A percentile compares a stretch with the other conserved stretches of the same genome.
These are phyloP conservation scores for Dendrobium officinale DNA, from an alignment of 106 monocot species.

Conservation along the genomic window DNA sequence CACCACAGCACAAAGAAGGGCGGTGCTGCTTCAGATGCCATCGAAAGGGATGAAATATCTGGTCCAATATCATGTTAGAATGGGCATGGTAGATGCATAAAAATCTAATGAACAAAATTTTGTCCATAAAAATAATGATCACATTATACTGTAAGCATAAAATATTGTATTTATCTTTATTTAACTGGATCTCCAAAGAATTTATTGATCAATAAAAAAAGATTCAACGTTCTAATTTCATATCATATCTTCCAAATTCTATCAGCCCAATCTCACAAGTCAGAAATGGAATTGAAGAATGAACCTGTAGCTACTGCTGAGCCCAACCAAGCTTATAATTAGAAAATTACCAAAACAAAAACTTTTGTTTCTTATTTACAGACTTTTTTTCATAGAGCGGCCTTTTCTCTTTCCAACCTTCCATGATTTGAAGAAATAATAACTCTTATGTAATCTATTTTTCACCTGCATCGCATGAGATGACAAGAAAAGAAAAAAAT, in stretches of 20 bases:
- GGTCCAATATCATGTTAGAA: too few relatives aligned
- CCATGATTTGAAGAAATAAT: neutral
- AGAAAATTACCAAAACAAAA: neutral
- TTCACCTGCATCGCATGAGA: neutral
- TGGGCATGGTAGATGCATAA: too few relatives aligned
- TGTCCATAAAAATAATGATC: too few relatives aligned
- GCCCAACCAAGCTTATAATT: constrained; percentile 1
- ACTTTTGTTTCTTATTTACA: neutral
- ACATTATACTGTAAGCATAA: too few relatives aligned
- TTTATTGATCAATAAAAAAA: neutral
- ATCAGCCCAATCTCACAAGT: neutral
- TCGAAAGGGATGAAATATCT: too few relatives aligned
- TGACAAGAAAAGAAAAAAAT: neutral
- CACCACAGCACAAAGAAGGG: too few relatives aligned
- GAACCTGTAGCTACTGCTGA: neutral
- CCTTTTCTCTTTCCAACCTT: neutral
- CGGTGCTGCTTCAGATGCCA: too few relatives aligned
- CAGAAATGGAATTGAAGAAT: neutral
- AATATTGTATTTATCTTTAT: neutral
- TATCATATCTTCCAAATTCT: neutral
- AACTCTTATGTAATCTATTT: neutral
- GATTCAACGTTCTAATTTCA: neutral
- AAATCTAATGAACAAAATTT: too few relatives aligned
- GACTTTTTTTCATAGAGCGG: neutral
- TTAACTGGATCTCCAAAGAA: neutral